A percentile compares a stretch with the other conserved stretches of the same genome.
Evolutionary conservation across 495 filamentous ascomycete species (phyloP).

Genomic region (Podospora pseudocomata): DNA sequence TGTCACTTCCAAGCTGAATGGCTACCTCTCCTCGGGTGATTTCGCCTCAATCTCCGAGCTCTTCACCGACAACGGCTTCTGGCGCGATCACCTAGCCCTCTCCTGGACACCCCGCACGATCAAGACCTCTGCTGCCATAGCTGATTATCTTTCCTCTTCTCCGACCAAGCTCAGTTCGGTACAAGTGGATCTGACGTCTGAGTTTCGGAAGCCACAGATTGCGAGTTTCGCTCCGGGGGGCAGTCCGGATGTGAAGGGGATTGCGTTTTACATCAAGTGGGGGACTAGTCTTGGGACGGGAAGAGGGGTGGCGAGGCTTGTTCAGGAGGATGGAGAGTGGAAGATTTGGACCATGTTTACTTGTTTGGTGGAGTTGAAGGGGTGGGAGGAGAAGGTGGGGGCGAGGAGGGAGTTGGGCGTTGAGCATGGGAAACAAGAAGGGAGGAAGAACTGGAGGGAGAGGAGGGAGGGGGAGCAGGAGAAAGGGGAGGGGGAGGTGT

Average conservation of each 20-base stretch:
- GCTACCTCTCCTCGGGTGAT: conserved; percentile 21
- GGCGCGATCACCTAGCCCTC: conserved; percentile 60
- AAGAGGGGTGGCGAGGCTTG: conserved; percentile 54
- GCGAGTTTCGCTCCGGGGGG: conserved; percentile 44
- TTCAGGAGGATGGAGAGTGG: conserved; percentile 51
- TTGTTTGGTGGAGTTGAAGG: conserved; percentile 49
- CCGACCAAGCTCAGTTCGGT: conserved; percentile 36
- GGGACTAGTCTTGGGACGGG: conserved; percentile 54
- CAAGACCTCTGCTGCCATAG: conserved; percentile 52
- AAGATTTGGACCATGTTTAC: conserved; percentile 66
- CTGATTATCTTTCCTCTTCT: conserved; percentile 38
- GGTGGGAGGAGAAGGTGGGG: conserved; percentile 50
- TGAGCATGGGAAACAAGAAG: conserved; percentile 43
- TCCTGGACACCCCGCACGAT: conserved; percentile 59
- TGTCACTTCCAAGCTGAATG: conserved; percentile 49
- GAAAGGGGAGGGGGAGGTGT: conserved; percentile 56
- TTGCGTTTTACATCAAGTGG: conserved; percentile 52
- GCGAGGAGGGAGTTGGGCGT: conserved; percentile 50
- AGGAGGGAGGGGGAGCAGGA: conserved; percentile 52
- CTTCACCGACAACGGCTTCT: conserved; percentile 46
- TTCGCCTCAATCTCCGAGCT: not conserved
- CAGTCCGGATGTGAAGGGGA: conserved; percentile 38
- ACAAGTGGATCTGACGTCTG: conserved; percentile 46
- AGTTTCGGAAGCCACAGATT: conserved; percentile 46
- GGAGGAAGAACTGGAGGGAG: conserved; percentile 63